phyloP scores from a whole-genome alignment of 306 rosid species.

The Begonia peltatifolia region DNA sequence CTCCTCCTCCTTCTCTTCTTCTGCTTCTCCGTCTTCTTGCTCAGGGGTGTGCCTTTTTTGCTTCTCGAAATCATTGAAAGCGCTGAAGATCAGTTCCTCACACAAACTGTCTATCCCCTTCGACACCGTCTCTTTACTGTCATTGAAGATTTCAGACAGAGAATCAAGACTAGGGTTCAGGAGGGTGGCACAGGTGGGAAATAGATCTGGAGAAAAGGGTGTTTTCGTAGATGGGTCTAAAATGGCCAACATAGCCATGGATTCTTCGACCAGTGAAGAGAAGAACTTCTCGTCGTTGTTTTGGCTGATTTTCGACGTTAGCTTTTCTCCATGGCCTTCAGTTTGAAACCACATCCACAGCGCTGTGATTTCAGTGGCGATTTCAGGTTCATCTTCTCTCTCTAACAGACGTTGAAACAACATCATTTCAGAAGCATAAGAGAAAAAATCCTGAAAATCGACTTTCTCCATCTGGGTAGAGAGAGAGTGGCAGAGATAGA shows the following conservation, averaged over 20 bases:
- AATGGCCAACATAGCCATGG: neutral
- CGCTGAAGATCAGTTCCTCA: neutral
- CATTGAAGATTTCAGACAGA: neutral
- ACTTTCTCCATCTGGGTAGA: neutral
- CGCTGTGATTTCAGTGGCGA: neutral
- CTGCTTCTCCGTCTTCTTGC: neutral
- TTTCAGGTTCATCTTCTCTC: neutral
- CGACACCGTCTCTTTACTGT: neutral
- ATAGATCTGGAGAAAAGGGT: conserved; percentile 1
- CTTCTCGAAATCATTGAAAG: neutral
- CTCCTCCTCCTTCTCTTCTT: too few species aligned
- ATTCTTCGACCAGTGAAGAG: neutral
- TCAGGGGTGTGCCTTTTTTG: neutral
- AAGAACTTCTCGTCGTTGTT: neutral
- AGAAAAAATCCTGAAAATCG: neutral
- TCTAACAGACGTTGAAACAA: neutral
- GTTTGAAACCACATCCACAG: conserved; percentile 1
- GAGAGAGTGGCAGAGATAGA: neutral
- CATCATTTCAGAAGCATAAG: neutral
- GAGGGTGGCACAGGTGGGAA: neutral
- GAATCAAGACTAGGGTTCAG: neutral
- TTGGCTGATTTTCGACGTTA: neutral
- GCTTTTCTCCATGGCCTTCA: neutral
- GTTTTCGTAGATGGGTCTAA: neutral
- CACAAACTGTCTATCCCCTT: neutral